Evolutionary conservation across 192 early-diverging fungal genomes (phyloP), one percentile per base, ranked within the genome.

Genomic region (Coemansia sp.): DNA sequence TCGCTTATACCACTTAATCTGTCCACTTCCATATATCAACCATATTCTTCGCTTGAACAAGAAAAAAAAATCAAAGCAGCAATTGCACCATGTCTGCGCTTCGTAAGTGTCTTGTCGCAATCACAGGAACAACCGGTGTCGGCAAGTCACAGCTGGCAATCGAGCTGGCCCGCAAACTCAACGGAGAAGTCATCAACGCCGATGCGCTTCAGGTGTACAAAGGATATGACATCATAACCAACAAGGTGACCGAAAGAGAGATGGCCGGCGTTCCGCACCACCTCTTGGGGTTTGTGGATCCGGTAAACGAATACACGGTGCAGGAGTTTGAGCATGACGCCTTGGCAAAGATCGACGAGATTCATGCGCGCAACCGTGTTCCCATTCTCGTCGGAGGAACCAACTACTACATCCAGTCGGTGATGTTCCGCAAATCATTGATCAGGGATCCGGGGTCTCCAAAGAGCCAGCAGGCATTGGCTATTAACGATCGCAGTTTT

Each of bases 141-240:
- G 97, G 97, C n/a, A 99, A 99, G 69, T 94, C 93, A n/a, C 85
- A 95, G 68, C 78, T 99, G 10, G 90, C 92, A 5, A 87, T 99
- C 32, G 90, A 97, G 66, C 71, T 99, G 25, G 90, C 93, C 4
- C 85, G 92, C 40, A 85, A 86, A 7, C 56, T 97, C 5, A 68
- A 86, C 45, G 96, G 95, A 25, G 94, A 98, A 64, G 85, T 96
- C 42, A 94, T 99, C 68, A 97, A 97, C 72, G 92, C 91, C 1
- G 97, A 99, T 68, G 90, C 97, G 7, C 86, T 99, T 82, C 97
- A 99, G 86, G 92, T 98, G 6, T 99, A 99, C 75, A 80, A 86
- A 65, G 94, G 93, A 17, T 83, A 97, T 60, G 91, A 94, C 67
- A 91, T 96, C 30, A 90, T 94, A 17, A 98, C 97, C 29, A 99